phyloP scores from a whole-genome alignment of 345 rosid species.

The Salix viminalis region DNA sequence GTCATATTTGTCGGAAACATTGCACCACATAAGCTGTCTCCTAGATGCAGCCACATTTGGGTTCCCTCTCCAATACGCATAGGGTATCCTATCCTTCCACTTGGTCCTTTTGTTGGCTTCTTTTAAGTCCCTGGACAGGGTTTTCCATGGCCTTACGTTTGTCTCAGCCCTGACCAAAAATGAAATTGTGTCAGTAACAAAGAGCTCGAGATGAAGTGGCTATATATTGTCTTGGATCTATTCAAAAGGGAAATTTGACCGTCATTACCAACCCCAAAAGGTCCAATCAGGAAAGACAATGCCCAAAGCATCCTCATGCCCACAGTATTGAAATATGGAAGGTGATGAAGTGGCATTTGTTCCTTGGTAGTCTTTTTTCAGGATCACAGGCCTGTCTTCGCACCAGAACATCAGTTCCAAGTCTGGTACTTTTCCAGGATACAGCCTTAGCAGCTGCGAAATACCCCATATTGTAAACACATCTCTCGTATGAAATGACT shows the following conservation, averaged over 20 bases:
- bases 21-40: conserved; percentile 39
- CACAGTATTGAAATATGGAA: conserved; percentile 70
- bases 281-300: conserved; percentile 91
- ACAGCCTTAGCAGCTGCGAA: conserved; percentile 65
- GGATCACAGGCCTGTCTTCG: conserved; percentile 66
- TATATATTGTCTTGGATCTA: too few relatives aligned
- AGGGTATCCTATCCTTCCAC: conserved; percentile 59
- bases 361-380: conserved; percentile 24
- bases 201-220: too few relatives aligned
- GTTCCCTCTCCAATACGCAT: conserved; percentile 58
- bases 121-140: conserved; percentile 28
- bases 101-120: conserved; percentile 35
- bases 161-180: conserved; percentile 40
- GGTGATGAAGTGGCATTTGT: conserved; percentile 47
- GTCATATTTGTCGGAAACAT: conserved; percentile 10
- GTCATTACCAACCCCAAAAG: conserved; percentile 83
- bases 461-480: conserved; percentile 52
- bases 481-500: not conserved
- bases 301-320: conserved; percentile 46
- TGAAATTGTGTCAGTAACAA: too few relatives aligned
- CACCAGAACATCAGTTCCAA: conserved; percentile 83
- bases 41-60: conserved; percentile 28
- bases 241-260: too few relatives aligned
- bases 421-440: conserved; percentile 77
- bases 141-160: conserved; percentile 46